Conservation (phyloP, 441 rosid genomes). For the Gossypium laxum region DNA sequence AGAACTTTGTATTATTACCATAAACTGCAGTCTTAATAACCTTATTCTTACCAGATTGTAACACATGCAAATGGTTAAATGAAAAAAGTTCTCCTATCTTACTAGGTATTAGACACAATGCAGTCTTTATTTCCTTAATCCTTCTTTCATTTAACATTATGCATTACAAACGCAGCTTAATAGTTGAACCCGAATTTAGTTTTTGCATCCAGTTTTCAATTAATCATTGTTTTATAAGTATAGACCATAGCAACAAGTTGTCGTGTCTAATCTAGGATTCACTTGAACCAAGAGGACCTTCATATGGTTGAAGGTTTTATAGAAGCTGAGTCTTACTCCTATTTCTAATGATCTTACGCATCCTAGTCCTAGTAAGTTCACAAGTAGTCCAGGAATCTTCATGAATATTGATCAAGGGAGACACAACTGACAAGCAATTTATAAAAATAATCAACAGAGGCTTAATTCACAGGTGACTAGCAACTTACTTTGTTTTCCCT, state of each 20-base stretch:
- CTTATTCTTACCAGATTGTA: background rate
- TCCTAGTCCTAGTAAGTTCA: background rate
- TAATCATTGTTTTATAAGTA: background rate
- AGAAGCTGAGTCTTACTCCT: background rate
- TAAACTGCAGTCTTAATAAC: background rate
- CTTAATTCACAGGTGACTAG: conserved; percentile 10
- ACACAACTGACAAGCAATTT: background rate
- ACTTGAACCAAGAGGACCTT: background rate
- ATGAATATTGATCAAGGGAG: background rate
- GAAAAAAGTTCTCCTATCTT: background rate
- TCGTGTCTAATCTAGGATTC: background rate
- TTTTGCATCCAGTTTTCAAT: background rate
- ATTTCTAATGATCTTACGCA: conserved; percentile 1
- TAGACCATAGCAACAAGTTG: background rate
- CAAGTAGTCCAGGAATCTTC: background rate
- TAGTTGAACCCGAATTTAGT: background rate
- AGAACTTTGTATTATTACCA: background rate
- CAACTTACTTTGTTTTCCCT: conserved; percentile 59
- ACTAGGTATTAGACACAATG: background rate
- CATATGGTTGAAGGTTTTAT: background rate
- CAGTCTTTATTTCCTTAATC: background rate
- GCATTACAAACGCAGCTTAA: background rate
- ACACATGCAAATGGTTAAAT: too few species aligned
- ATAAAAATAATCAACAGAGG: conserved; percentile 2
- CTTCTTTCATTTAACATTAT: background rate